Evolutionary conservation across 208 protist species (phyloP).

Genomic region (Acanthamoeba lenticulata): DNA sequence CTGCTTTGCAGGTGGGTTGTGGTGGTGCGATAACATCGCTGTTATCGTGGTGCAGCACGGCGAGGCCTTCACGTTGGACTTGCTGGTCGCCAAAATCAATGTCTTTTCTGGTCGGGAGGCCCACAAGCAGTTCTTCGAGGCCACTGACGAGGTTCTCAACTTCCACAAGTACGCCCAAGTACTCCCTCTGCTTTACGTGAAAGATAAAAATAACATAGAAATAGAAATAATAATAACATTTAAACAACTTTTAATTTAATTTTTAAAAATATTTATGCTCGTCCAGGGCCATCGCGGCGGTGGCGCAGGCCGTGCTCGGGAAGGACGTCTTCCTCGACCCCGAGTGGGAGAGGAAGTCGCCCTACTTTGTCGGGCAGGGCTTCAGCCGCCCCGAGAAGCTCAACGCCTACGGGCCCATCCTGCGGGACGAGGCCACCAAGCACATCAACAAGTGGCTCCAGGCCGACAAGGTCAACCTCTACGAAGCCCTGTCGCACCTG

Average conservation of each 20-base stretch:
- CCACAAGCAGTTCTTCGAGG: slow-evolving; percentile 20
- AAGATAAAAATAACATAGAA: too few relatives aligned
- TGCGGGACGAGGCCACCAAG: not conserved
- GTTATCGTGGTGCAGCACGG: not conserved
- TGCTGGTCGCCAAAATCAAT: not conserved
- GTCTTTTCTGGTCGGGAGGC: not conserved
- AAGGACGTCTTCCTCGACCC: not conserved
- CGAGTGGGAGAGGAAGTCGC: not conserved
- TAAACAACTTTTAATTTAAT: not conserved
- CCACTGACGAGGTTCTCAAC: not conserved
- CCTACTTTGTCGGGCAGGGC: not conserved
- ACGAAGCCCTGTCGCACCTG: not conserved
- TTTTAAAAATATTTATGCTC: not conserved
- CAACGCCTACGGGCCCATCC: not conserved
- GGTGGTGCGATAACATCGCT: not conserved
- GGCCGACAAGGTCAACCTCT: not conserved
- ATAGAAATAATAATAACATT: too few relatives aligned
- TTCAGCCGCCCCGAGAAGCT: not conserved
- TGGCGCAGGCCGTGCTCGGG: not conserved
- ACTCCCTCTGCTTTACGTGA: not conserved
- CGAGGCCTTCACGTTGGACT: not conserved
- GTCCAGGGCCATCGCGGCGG: not conserved
- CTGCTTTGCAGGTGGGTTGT: not conserved
- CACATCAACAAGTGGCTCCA: not conserved
- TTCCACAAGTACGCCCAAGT: not conserved